Evolutionary conservation across 768 basidiomycete genomes (phyloP).

Genomic region (Saitozyma sp.): DNA sequence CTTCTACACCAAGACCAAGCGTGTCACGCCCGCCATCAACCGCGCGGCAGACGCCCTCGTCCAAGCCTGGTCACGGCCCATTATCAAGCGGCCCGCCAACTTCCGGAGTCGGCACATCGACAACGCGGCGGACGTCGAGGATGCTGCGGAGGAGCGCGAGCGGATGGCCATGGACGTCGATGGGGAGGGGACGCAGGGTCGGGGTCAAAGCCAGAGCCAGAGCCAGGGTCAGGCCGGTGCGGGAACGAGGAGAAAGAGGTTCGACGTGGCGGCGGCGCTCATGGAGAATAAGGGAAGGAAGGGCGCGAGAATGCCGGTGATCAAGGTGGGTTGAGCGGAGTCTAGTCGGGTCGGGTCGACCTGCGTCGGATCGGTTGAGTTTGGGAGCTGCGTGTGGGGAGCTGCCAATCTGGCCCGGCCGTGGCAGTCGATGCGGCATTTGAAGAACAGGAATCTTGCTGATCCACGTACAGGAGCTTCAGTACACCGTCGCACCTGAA

Average conservation of each 20-base stretch:
- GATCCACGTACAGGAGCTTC: constrained; percentile 27
- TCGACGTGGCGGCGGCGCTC: constrained; percentile 31
- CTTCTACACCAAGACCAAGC: constrained; percentile 95
- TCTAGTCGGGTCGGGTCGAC: neutral
- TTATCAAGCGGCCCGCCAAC: constrained; percentile 42
- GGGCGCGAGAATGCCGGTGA: constrained; percentile 30
- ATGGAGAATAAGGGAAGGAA: constrained; percentile 42
- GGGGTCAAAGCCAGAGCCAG: constrained; percentile 6
- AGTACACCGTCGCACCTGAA: constrained; percentile 42
- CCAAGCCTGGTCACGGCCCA: constrained; percentile 53
- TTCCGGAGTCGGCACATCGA: constrained; percentile 17
- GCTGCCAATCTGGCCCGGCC: too few relatives aligned
- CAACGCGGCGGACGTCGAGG: constrained; percentile 2
- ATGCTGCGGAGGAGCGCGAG: neutral
- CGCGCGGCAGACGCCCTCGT: constrained; percentile 82
- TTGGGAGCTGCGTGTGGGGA: too few relatives aligned
- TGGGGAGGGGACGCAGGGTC: constrained; percentile 5
- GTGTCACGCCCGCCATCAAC: constrained; percentile 76
- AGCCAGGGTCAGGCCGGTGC: constrained; percentile 7
- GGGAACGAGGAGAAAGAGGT: constrained; percentile 21
- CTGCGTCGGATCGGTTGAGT: too few relatives aligned
- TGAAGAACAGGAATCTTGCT: neutral
- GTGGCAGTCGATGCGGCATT: neutral
- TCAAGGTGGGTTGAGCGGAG: constrained; percentile 16
- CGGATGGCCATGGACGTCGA: constrained; percentile 4